Conservation (phyloP, 148 eudicot species). For the Rhododendron henanense region DNA sequence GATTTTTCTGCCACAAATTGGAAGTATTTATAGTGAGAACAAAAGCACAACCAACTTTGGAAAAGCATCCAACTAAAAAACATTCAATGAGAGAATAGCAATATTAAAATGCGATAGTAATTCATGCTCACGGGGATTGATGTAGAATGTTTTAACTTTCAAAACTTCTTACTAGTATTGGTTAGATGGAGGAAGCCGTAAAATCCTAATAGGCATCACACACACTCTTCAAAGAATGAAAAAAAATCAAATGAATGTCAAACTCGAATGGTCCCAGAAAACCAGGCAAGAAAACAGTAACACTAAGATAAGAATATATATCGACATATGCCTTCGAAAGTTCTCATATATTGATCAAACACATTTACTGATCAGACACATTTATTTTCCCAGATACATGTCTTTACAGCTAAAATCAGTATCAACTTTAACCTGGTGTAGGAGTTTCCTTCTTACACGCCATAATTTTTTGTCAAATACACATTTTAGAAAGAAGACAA, state of each 20-base stretch:
- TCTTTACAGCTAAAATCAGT: neutral
- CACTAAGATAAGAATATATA: neutral
- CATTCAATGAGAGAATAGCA: neutral
- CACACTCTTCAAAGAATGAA: neutral
- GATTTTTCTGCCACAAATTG: neutral
- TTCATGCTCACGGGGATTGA: neutral
- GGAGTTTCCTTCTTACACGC: neutral
- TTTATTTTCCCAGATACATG: neutral
- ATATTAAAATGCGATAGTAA: neutral
- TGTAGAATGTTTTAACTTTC: neutral
- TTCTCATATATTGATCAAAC: neutral
- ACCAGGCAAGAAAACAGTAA: neutral
- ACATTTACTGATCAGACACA: neutral
- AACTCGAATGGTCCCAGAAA: neutral
- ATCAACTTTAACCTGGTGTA: neutral
- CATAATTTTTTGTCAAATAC: neutral
- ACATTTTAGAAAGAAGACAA: neutral
- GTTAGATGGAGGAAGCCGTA: neutral
- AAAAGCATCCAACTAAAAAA: neutral
- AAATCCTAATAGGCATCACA: neutral
- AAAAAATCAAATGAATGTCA: neutral
- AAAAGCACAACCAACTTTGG: neutral
- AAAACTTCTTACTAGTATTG: neutral
- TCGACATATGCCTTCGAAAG: neutral
- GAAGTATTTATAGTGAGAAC: neutral